These are phyloP conservation scores for Salisapilia sapeloensis DNA, from an alignment of 352 stramenopile genomes.

Conservation along the genomic window DNA sequence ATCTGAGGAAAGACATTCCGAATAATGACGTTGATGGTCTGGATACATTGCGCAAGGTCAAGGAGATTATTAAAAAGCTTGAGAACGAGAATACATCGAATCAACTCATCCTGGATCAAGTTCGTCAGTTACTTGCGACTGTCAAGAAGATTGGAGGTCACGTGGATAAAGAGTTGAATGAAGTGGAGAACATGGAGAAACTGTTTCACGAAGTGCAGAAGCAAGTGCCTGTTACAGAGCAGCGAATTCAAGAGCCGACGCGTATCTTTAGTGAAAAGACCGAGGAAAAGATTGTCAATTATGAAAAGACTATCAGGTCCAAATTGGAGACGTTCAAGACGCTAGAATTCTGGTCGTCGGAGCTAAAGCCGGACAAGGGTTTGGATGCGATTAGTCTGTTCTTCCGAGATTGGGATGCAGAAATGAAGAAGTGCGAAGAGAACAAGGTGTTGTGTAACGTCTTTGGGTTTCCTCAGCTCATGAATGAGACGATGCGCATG, in stretches of 20 bases:
- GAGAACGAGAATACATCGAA: conserved; percentile 52
- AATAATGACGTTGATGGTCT: conserved; percentile 62
- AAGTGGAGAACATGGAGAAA: conserved; percentile 76
- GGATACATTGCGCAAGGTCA: conserved; percentile 63
- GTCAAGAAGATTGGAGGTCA: conserved; percentile 66
- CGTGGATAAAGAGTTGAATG: conserved; percentile 68
- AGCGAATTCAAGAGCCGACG: conserved; percentile 56
- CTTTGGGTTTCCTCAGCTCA: conserved; percentile 90
- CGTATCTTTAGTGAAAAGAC: conserved; percentile 85
- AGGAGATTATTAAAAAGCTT: conserved; percentile 72
- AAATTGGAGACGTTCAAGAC: conserved; percentile 70
- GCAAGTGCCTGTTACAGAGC: conserved; percentile 58
- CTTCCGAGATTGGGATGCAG: conserved; percentile 67
- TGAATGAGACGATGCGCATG: conserved; percentile 79
- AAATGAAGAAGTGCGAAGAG: conserved; percentile 84
- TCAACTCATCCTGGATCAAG: conserved; percentile 57
- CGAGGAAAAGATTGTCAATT: conserved; percentile 85
- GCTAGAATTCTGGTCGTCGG: conserved; percentile 72
- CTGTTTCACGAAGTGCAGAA: conserved; percentile 63
- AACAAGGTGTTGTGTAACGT: conserved; percentile 85
- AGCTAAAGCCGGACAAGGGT: conserved; percentile 59
- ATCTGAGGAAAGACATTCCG: conserved; percentile 70
- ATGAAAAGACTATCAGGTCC: conserved; percentile 80
- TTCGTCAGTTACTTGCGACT: conserved; percentile 53
- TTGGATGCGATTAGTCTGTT: conserved; percentile 76